Conservation (phyloP, 768 basidiomycete genomes). For the Boletus tomentosulus region DNA sequence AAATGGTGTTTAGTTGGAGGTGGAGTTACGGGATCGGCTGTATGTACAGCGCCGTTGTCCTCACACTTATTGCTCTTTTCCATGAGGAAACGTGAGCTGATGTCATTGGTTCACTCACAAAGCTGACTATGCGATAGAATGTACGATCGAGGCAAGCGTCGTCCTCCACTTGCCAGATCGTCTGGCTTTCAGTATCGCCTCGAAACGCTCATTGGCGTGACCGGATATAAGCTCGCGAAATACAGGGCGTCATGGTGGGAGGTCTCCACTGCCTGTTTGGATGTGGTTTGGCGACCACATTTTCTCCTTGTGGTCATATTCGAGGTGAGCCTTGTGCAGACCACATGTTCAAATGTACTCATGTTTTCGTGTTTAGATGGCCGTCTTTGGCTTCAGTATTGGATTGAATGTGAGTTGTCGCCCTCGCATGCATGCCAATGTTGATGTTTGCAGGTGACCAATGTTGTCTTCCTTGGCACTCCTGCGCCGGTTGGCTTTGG, state of each 20-base stretch:
- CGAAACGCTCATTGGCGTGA: conserved; percentile 46
- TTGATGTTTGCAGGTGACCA: conserved; percentile 40
- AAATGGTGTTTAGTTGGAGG: conserved; percentile 33
- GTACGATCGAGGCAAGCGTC: conserved; percentile 43
- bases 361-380: conserved; percentile 23
- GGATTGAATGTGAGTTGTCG: conserved; percentile 38
- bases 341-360: background rate
- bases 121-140: conserved; percentile 31
- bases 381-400: conserved; percentile 47
- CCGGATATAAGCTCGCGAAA: conserved; percentile 42
- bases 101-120: background rate
- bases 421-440: background rate
- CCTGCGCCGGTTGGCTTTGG: conserved; percentile 47
- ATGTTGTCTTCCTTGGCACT: conserved; percentile 49
- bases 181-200: conserved; percentile 38
- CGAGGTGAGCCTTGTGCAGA: conserved; percentile 26
- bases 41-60: conserved; percentile 44
- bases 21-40: conserved; percentile 54
- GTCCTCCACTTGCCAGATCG: conserved; percentile 24
- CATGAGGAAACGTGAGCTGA: conserved; percentile 46
- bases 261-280: conserved; percentile 30
- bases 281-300: conserved; percentile 49
- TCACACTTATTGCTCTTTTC: conserved; percentile 44
- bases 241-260: conserved; percentile 41
- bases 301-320: conserved; percentile 37